These are phyloP conservation scores for Fusarium annulatum DNA, from an alignment of 2,329 filamentous ascomycete species.

Conservation along the genomic window DNA sequence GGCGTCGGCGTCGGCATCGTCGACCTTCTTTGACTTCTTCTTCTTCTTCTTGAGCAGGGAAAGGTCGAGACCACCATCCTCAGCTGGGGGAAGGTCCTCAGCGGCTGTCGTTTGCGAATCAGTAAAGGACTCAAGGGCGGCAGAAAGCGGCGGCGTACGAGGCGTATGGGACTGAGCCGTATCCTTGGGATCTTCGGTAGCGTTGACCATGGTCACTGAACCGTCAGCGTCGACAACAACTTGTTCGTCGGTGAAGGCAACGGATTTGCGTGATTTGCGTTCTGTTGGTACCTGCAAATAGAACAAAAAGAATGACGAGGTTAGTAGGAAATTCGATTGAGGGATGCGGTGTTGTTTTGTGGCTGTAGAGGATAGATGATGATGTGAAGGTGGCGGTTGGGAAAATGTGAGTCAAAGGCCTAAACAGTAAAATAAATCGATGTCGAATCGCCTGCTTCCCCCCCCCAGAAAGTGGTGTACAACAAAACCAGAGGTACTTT, in stretches of 20 bases:
- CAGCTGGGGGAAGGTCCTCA: conserved; percentile 58
- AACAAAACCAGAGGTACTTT: conserved; percentile 39
- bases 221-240: conserved; percentile 92
- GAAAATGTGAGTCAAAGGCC: conserved; percentile 46
- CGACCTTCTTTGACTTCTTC: conserved; percentile 59
- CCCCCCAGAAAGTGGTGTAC: conserved; percentile 34
- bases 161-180: conserved; percentile 83
- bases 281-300: conserved; percentile 52
- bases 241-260: conserved; percentile 90
- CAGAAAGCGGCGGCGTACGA: conserved; percentile 70
- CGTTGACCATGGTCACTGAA: conserved; percentile 80
- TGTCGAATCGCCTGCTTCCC: conserved; percentile 32
- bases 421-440: conserved; percentile 32
- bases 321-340: conserved; percentile 26
- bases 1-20: conserved; percentile 51
- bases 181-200: conserved; percentile 79
- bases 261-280: conserved; percentile 88
- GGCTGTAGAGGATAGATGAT: conserved; percentile 8
- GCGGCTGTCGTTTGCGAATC: conserved; percentile 57
- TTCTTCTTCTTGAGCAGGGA: conserved; percentile 88
- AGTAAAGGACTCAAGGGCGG: conserved; percentile 67
- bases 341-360: conserved; percentile 14
- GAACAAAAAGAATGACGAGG: conserved; percentile 26
- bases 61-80: conserved; percentile 66
- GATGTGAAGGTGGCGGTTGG: conserved; percentile 39